Conservation (phyloP, 148 eudicot species). For the Fallopia convolvulus region DNA sequence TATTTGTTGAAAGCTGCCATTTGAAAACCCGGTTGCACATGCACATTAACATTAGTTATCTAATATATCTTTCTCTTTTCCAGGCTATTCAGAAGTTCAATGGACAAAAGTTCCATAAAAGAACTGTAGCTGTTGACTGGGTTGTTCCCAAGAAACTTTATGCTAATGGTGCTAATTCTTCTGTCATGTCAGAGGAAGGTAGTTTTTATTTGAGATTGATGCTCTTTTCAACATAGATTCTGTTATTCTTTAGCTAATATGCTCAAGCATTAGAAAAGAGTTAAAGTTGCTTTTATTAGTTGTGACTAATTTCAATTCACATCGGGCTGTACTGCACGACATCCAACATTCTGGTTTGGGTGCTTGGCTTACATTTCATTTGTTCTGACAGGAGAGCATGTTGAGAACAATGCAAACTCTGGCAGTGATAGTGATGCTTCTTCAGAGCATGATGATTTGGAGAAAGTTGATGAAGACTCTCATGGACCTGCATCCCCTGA, state of each 20-base stretch:
- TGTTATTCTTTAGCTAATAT: neutral
- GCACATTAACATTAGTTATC: neutral
- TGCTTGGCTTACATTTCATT: neutral
- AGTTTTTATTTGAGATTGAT: constrained; percentile 16
- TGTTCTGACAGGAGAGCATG: constrained; percentile 28
- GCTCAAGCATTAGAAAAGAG: neutral
- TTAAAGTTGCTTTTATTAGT: neutral
- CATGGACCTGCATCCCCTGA: constrained; percentile 31
- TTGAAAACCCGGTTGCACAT: neutral
- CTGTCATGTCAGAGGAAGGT: constrained; percentile 52
- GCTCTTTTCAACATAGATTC: neutral
- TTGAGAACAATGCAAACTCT: constrained; percentile 27
- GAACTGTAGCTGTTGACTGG: constrained; percentile 97
- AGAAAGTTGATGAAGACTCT: constrained; percentile 24
- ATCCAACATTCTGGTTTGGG: neutral
- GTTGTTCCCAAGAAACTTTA: constrained; percentile 81
- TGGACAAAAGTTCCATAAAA: constrained; percentile 51
- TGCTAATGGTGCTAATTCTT: constrained; percentile 36
- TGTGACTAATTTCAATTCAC: neutral
- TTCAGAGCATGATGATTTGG: constrained; percentile 40
- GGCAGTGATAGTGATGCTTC: constrained; percentile 36
- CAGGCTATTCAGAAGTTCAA: constrained; percentile 90
- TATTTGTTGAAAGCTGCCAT: neutral
- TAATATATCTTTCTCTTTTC: neutral
- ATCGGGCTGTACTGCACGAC: neutral